phyloP scores from a whole-genome alignment of 805 yeast genomes.

The Scheffersomyces lignosus region DNA sequence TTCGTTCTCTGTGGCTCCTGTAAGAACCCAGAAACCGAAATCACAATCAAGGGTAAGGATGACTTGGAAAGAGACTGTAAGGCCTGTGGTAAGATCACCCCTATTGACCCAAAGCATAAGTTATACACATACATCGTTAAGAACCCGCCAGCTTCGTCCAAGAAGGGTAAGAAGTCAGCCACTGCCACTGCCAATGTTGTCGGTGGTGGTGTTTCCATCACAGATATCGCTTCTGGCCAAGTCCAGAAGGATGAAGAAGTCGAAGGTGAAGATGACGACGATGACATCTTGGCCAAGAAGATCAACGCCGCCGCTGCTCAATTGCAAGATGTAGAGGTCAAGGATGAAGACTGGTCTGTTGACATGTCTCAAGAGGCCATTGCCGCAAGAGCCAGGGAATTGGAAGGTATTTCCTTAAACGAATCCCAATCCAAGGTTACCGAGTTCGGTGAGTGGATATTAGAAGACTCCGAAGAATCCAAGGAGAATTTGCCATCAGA shows the following conservation, averaged over 20 bases:
- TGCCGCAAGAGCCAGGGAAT: slow-evolving; percentile 83
- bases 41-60: slow-evolving; percentile 73
- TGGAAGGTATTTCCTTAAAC: slow-evolving; percentile 61
- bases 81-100: slow-evolving; percentile 93
- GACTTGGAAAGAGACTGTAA: slow-evolving; percentile 88
- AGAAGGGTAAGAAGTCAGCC: slow-evolving; percentile 63
- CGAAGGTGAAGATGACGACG: slow-evolving; percentile 53
- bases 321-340: slow-evolving; percentile 59
- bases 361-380: slow-evolving; percentile 97
- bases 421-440: slow-evolving; percentile 57
- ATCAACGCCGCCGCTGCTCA: slow-evolving; percentile 83
- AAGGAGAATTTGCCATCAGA: slow-evolving; percentile 71
- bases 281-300: slow-evolving; percentile 73
- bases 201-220: slow-evolving; percentile 81
- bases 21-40: slow-evolving; percentile 97
- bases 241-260: slow-evolving; percentile 32
- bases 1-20: slow-evolving; percentile 93
- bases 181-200: slow-evolving; percentile 88
- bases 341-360: slow-evolving; percentile 96
- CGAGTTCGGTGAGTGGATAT: slow-evolving; percentile 88
- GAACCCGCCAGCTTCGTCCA: slow-evolving; percentile 75
- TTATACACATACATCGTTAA: slow-evolving; percentile 83
- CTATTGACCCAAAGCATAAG: slow-evolving; percentile 82
- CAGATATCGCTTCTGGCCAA: slow-evolving; percentile 68
- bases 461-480: slow-evolving; percentile 49